Percentiles rank a stretch among this genome's conserved stretches.
These are phyloP conservation scores for Ceratocystis papillata DNA, from an alignment of 2,329 filamentous ascomycete genomes.

Conservation along the genomic window DNA sequence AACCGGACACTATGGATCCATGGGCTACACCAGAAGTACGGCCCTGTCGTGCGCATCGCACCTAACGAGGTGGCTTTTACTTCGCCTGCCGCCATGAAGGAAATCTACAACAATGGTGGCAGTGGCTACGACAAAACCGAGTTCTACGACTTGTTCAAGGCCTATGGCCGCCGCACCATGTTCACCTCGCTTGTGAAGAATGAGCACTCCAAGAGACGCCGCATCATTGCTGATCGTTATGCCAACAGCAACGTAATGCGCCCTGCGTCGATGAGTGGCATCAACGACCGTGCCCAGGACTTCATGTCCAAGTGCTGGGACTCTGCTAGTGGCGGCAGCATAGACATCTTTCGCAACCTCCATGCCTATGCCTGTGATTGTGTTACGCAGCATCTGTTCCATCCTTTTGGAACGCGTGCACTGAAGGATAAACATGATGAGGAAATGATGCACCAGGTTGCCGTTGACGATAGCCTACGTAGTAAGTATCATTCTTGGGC, in stretches of 20 bases:
- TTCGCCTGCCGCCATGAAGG: conserved; percentile 45
- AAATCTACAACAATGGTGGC: conserved; percentile 52
- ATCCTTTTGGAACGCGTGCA: conserved; percentile 52
- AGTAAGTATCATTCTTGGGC: conserved; percentile 37
- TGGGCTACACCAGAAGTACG: conserved; percentile 44
- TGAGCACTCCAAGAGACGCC: conserved; percentile 53
- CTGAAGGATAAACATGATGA: conserved; percentile 46
- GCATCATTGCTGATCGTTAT: conserved; percentile 55
- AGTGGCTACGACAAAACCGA: conserved; percentile 56
- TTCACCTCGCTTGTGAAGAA: conserved; percentile 48
- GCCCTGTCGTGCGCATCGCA: conserved; percentile 46
- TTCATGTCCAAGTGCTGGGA: conserved; percentile 45
- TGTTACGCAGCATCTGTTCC: conserved; percentile 58
- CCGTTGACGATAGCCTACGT: conserved; percentile 56
- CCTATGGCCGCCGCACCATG: conserved; percentile 50
- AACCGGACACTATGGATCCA: conserved; percentile 48
- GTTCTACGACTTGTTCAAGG: conserved; percentile 51
- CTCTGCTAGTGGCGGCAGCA: conserved; percentile 34
- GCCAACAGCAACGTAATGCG: conserved; percentile 57
- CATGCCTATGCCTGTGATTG: conserved; percentile 62
- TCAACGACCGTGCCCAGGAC: conserved; percentile 44
- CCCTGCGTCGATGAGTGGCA: conserved; percentile 43
- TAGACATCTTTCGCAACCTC: conserved; percentile 53
- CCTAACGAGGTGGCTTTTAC: conserved; percentile 51
- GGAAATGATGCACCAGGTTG: conserved; percentile 56